Percentiles rank a stretch among this genome's conserved stretches.
These are phyloP conservation scores for Hsuehochloa calcarea DNA, from an alignment of 176 grass and related monocot species.

Conservation along the genomic window DNA sequence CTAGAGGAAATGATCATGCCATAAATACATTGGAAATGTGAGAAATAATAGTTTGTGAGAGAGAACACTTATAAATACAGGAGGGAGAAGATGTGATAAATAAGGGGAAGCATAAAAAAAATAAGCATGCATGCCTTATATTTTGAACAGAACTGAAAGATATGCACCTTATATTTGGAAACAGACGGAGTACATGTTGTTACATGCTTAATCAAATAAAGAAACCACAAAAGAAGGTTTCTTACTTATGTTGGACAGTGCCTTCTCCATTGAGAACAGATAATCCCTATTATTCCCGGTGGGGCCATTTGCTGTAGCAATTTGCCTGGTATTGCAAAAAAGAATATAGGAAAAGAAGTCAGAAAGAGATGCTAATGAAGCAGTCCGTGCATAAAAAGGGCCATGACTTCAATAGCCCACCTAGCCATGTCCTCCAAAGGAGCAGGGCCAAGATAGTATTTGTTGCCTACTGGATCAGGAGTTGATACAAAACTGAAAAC, in stretches of 20 bases:
- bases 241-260: slow-evolving; percentile 80
- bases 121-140: too few species aligned
- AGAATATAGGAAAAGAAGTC: slow-evolving; percentile 10
- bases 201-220: neutral
- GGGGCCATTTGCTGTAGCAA: slow-evolving; percentile 86
- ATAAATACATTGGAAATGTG: too few species aligned
- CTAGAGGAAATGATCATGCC: too few species aligned
- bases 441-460: slow-evolving; percentile 89
- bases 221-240: neutral
- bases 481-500: slow-evolving; percentile 70
- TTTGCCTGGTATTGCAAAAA: slow-evolving; percentile 62
- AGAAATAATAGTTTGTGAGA: too few species aligned
- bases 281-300: slow-evolving; percentile 92
- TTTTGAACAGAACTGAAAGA: too few species aligned
- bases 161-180: too few species aligned
- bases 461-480: slow-evolving; percentile 71
- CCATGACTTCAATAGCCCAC: slow-evolving; percentile 26
- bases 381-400: neutral
- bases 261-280: slow-evolving; percentile 93
- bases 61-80: too few species aligned
- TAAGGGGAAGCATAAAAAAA: too few species aligned
- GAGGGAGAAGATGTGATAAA: too few species aligned
- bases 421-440: slow-evolving; percentile 83
- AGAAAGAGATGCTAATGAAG: slow-evolving; percentile 2
- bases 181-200: neutral